Base-by-base conservation (phyloP, 2,329 filamentous ascomycete genomes). In the Monosporascus sp. region DNA sequence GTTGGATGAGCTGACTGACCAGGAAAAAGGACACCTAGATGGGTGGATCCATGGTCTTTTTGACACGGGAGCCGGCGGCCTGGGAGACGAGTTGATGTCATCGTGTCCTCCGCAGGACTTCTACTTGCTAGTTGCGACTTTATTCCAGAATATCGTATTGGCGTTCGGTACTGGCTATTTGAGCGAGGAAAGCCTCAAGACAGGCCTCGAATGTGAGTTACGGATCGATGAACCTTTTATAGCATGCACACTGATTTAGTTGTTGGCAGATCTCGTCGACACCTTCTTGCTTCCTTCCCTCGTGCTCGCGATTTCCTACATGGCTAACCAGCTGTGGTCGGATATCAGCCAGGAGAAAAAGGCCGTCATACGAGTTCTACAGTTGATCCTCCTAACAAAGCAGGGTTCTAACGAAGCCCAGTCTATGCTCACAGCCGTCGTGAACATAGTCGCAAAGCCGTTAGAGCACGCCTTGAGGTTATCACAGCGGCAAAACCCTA, bases 71-170 rank as follows among this genome's bases (percentile, higher is more conserved):
- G 81, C 83, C 14, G 82, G 84, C 37, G 88, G 87, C 0, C 80
- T 94, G 3, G 84, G 84, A 7, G 89, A 94, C 62, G 89, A 93
- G 53, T 74, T 93, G 7, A 89, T 93, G 82, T 85, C 88, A 8
- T 88, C 87, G 1, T 94, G 89, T 61, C 84, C 86, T 1, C 90
- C 90, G 1, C 89, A 92, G 63, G 85, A 91, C 39, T 94, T 94
- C 65, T 93, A 93, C 62, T 72, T 89, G 18, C 76, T 94, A 4
- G 83, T 91, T 15, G 87, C 90, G 1, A 86, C 88, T 0, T 72
- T 94, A 0, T 91, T 93, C 65, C 80, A 86, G 59, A 86, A 90
- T 60, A 89, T 87, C 42, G 81, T 90, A 0, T 73, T 87, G 37
- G 89, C 88, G 1, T 84, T 84, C 59, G 81, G 81, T n/a, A 77